Evolutionary conservation across 192 early-diverging fungal genomes (phyloP).

Genomic region (Backusella circina): DNA sequence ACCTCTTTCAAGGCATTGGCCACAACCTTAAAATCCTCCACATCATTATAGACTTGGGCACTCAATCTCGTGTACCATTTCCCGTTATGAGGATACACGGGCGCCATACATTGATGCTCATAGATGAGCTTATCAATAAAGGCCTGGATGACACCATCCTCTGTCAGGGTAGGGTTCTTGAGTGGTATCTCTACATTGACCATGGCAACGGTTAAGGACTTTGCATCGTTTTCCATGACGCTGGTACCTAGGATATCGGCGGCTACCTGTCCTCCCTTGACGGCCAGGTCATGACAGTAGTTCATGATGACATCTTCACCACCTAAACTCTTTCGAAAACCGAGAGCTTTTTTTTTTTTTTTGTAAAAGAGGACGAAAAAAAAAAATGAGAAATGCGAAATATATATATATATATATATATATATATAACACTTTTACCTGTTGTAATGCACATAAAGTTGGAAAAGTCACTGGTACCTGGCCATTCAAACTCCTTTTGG

Average conservation of each 20-base stretch:
- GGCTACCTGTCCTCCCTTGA: conserved; percentile 48
- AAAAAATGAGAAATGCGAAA: neutral
- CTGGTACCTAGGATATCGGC: conserved; percentile 55
- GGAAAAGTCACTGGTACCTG: conserved; percentile 38
- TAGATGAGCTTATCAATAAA: conserved; percentile 36
- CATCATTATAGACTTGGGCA: conserved; percentile 57
- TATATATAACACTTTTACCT: conserved; percentile 16
- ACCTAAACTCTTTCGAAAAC: conserved; percentile 50
- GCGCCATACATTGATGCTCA: conserved; percentile 17
- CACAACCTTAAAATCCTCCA: conserved; percentile 43
- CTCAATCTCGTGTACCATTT: conserved; percentile 50
- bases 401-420: neutral
- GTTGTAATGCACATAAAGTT: conserved; percentile 19
- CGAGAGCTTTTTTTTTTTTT: conserved; percentile 34
- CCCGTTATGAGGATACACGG: conserved; percentile 42
- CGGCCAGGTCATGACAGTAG: conserved; percentile 51
- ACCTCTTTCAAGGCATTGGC: conserved; percentile 43
- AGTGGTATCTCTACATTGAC: conserved; percentile 58
- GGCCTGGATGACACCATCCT: conserved; percentile 23
- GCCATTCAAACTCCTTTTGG: conserved; percentile 45
- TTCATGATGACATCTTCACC: conserved; percentile 53
- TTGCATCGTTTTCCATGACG: conserved; percentile 45
- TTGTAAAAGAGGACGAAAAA: too few relatives aligned
- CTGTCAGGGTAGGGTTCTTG: conserved; percentile 14
- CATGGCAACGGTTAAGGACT: conserved; percentile 47